phyloP scores from a whole-genome alignment of 441 rosid species.

The Brassica hybrid region DNA sequence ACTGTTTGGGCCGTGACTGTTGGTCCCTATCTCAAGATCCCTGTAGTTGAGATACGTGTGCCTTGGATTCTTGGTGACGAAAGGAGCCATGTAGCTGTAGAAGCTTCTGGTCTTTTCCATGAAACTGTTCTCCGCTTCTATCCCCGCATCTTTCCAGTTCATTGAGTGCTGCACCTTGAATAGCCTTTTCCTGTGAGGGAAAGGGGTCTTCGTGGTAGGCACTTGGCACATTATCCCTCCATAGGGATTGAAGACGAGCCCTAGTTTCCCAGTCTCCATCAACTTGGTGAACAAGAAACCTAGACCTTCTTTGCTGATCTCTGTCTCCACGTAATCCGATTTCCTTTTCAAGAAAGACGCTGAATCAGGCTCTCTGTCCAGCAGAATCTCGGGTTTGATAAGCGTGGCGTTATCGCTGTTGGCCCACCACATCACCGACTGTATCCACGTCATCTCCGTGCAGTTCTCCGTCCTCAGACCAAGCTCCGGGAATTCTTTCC shows the following conservation, averaged over 20 bases:
- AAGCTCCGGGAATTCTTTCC: constrained; percentile 44
- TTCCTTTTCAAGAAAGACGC: constrained; percentile 47
- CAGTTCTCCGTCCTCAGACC: constrained; percentile 48
- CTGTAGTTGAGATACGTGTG: constrained; percentile 62
- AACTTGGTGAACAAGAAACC: constrained; percentile 46
- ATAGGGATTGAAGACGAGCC: constrained; percentile 54
- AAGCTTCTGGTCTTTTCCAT: constrained; percentile 48
- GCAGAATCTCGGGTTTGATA: constrained; percentile 27
- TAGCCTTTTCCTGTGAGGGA: constrained; percentile 65
- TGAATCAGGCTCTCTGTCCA: constrained; percentile 39
- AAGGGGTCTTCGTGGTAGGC: constrained; percentile 47
- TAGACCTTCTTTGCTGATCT: constrained; percentile 44
- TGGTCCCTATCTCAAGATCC: constrained; percentile 59
- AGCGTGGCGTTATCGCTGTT: constrained; percentile 27
- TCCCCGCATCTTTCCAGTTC: constrained; percentile 53
- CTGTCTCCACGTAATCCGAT: constrained; percentile 52
- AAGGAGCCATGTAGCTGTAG: constrained; percentile 55
- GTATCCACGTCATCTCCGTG: constrained; percentile 56
- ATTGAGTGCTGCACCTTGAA: constrained; percentile 60
- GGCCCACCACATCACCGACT: constrained; percentile 51
- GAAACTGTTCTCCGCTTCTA: constrained; percentile 21
- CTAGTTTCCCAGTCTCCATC: constrained; percentile 41
- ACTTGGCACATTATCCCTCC: constrained; percentile 63
- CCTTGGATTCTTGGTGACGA: constrained; percentile 58
- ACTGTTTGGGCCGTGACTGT: constrained; percentile 28